Conservation (phyloP, 768 basidiomycete species). For the Termitomyces sp. region DNA sequence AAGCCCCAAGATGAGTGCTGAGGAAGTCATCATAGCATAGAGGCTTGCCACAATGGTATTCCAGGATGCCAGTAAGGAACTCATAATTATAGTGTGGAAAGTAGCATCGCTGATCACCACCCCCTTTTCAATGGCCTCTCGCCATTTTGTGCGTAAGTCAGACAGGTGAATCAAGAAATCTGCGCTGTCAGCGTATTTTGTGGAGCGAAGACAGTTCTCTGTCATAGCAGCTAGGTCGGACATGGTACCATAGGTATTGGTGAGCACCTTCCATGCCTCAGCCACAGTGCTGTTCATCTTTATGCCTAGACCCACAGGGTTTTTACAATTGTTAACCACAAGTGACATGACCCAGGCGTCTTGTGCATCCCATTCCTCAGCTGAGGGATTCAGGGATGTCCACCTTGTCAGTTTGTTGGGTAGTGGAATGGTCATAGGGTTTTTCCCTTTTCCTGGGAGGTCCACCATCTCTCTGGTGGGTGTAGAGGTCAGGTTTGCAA, state of each 20-base stretch:
- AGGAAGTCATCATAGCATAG: no score
- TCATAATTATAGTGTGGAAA: background rate
- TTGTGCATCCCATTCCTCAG: background rate
- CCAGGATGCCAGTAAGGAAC: background rate
- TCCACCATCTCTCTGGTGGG: no score
- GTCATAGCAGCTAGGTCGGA: background rate
- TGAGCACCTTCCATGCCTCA: background rate
- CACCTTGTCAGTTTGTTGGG: background rate
- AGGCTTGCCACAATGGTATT: no score
- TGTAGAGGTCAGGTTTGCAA: no score
- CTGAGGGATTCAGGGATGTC: background rate
- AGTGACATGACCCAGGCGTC: background rate
- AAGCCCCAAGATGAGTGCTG: no score
- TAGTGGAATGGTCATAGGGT: background rate
- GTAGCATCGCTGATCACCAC: no score
- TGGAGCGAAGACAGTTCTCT: no score
- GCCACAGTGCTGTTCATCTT: background rate
- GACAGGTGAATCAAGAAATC: background rate
- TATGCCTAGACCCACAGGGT: background rate
- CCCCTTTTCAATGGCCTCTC: no score
- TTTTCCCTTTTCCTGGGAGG: background rate
- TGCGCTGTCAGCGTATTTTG: no score
- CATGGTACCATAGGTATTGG: background rate
- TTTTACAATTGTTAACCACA: background rate
- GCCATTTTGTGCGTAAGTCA: no score